These are phyloP conservation scores for Hymenoscyphus fraxineus DNA, from an alignment of 2,329 filamentous ascomycete species.

Conservation along the genomic window DNA sequence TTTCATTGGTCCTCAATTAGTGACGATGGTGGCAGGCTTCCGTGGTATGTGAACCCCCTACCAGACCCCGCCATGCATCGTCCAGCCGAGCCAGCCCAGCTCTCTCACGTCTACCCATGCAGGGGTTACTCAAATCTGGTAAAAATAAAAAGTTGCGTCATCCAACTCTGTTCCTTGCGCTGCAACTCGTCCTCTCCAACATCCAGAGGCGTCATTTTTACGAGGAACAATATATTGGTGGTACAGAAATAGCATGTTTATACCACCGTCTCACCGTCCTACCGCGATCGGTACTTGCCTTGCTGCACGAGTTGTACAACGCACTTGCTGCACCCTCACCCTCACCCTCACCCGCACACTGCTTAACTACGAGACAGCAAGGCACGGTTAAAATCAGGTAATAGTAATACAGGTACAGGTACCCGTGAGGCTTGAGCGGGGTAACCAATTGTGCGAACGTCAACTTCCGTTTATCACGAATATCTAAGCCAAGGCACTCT, in stretches of 20 bases:
- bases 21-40: conserved; percentile 3
- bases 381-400: background rate
- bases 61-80: background rate
- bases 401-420: background rate
- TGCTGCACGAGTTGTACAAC: background rate
- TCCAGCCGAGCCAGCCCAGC: background rate
- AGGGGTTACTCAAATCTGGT: background rate
- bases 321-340: background rate
- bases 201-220: background rate
- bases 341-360: no score
- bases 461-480: background rate
- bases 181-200: background rate
- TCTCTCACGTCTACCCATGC: background rate
- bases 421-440: background rate
- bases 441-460: background rate
- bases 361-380: background rate
- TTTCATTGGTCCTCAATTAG: background rate
- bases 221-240: conserved; percentile 1
- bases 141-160: conserved; percentile 18
- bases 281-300: background rate
- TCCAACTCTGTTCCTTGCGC: conserved; percentile 2
- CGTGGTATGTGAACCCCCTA: background rate
- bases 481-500: background rate
- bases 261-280: background rate
- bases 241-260: background rate